Base-by-base conservation (phyloP, 768 basidiomycete species). In the Pleurotus salmoneostramineus region DNA sequence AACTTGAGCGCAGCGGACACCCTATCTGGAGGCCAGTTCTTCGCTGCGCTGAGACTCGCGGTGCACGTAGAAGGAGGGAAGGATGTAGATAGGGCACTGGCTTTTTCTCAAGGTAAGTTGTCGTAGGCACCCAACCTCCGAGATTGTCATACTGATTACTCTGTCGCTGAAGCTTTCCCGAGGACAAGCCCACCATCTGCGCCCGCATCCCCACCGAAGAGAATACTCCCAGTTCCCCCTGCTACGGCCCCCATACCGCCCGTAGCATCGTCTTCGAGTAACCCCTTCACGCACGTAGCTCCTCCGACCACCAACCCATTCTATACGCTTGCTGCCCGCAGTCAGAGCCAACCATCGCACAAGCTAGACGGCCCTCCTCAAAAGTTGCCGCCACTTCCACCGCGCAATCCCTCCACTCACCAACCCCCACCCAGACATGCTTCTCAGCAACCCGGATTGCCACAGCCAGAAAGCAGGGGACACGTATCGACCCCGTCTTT, bases 81-180 rank as follows among this genome's bases (percentile, higher is more conserved):
- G 58, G 77, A 82, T 6, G 69, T 89, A 1, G 89, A 92, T 58
- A 73, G 83, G 45, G 74, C 75, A 5, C 77, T 92, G 32, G 89
- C 87, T 0, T 93, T 93, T 61, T 79, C 87, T 1, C 91, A 93
- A 76, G 85, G 91, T 89, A 62, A 59, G 82, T 71, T 5, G 8
- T 8, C 54, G 46, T 57, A 44, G 43, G 27, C 50, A n/a, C 37
- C 35, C 34, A 32, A 46, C 37, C 42, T 51, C 44, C 57, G 33
- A 37, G 35, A 58, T 48, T 54, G 21, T 35, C 60, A 21, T 44
- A 0, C 43, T 8, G 7, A 15, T 17, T 36, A 51, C 56, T 3
- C 47, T 36, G 34, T 8, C 42, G 42, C 44, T 46, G 47, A 46
- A 40, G 58, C 60, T 5, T 50, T 58, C 1, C 62, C 61, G 59